These are phyloP conservation scores for Arthroderma uncinatum DNA, from an alignment of 2,329 filamentous ascomycete species.

Conservation along the genomic window DNA sequence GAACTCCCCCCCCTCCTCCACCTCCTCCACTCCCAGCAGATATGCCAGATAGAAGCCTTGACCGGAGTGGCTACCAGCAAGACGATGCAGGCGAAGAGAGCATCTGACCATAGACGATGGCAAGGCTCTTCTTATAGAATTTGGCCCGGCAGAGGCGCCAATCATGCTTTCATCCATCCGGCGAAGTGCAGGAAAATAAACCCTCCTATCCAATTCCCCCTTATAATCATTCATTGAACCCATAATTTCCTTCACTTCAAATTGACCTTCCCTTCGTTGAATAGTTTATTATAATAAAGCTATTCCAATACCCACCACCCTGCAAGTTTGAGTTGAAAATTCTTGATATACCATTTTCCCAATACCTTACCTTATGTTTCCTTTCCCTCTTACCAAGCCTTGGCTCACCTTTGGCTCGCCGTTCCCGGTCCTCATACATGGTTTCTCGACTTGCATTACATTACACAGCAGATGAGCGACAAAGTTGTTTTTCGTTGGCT, in stretches of 20 bases:
- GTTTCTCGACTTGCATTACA: not conserved
- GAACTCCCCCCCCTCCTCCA: conserved; percentile 8
- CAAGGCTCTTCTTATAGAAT: not conserved
- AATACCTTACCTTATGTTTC: not conserved
- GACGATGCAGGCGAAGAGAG: not conserved
- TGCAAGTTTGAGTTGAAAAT: not conserved
- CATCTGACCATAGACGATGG: not conserved
- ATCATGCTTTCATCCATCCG: not conserved
- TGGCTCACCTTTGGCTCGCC: not conserved
- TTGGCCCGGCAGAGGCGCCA: not conserved
- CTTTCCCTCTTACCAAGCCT: not conserved
- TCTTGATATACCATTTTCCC: not conserved
- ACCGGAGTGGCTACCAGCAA: conserved; percentile 9
- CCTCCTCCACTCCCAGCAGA: conserved; percentile 21
- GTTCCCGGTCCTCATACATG: not conserved
- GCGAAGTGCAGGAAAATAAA: not conserved
- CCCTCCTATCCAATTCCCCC: not conserved
- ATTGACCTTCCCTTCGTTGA: not conserved
- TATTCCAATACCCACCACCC: not conserved
- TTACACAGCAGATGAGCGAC: not conserved
- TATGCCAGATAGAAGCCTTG: conserved; percentile 14
- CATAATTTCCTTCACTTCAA: not conserved
- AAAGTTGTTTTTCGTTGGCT: not conserved
- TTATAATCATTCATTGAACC: not conserved
- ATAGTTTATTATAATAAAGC: not conserved